phyloP scores from a whole-genome alignment of 2,329 filamentous ascomycete species.

The Diaporthe helianthi region DNA sequence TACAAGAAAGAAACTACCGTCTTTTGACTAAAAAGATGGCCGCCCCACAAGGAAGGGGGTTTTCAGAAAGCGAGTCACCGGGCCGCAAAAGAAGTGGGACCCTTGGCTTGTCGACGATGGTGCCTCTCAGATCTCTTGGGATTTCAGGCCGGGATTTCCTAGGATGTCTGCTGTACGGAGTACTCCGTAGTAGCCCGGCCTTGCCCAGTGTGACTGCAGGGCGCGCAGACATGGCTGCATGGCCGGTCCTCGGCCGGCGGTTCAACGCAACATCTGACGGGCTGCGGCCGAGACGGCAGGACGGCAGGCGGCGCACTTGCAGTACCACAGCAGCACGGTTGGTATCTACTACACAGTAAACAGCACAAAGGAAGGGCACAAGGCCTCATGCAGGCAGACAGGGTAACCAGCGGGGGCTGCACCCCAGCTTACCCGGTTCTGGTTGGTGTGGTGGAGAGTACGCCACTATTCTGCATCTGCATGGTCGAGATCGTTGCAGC shows the following conservation, averaged over 20 bases:
- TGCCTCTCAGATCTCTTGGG: slow-evolving; percentile 1
- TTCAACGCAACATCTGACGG: neutral
- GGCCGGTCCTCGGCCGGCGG: slow-evolving; percentile 28
- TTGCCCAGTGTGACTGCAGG: neutral
- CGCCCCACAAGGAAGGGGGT: slow-evolving; percentile 27
- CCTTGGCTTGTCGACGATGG: slow-evolving; percentile 24
- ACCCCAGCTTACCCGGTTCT: neutral
- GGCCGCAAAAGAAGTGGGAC: slow-evolving; percentile 31
- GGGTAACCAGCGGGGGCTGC: slow-evolving; percentile 2
- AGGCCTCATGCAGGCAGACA: neutral
- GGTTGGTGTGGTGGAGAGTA: too few relatives aligned
- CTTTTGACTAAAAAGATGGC: slow-evolving; percentile 11
- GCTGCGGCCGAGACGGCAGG: slow-evolving; percentile 2
- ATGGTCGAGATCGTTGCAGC: slow-evolving; percentile 14
- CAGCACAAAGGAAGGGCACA: too few relatives aligned
- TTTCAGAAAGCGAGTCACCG: slow-evolving; percentile 24
- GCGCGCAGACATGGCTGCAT: slow-evolving; percentile 8
- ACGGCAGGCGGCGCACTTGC: neutral
- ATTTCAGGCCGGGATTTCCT: slow-evolving; percentile 3
- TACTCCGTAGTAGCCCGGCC: neutral
- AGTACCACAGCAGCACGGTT: neutral
- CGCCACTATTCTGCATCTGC: slow-evolving; percentile 10
- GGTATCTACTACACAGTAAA: too few relatives aligned
- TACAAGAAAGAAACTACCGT: neutral
- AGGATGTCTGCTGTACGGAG: too few relatives aligned